Evolutionary conservation across 306 rosid genomes (phyloP).

Genomic region (Prunus dulcis): DNA sequence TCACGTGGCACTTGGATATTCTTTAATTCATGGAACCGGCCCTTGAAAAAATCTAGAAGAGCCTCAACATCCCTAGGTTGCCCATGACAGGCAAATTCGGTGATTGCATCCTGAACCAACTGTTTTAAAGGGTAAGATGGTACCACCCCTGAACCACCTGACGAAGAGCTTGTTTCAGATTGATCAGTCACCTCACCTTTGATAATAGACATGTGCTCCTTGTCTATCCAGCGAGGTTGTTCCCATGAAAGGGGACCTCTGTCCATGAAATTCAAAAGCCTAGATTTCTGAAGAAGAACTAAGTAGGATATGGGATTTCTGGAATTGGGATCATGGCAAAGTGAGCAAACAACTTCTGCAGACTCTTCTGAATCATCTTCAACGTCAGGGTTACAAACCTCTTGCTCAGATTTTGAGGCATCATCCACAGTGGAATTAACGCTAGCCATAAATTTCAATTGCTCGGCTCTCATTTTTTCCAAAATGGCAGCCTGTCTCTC

Average conservation of each 20-base stretch:
- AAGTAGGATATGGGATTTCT: slow-evolving; percentile 66
- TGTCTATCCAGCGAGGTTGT: slow-evolving; percentile 40
- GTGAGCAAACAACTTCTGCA: slow-evolving; percentile 75
- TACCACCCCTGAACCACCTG: slow-evolving; percentile 35
- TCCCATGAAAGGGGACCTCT: slow-evolving; percentile 78
- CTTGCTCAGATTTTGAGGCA: slow-evolving; percentile 48
- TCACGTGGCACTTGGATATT: slow-evolving; percentile 45
- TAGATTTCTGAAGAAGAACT: slow-evolving; percentile 89
- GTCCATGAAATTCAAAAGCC: slow-evolving; percentile 77
- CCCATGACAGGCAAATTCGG: slow-evolving; percentile 48
- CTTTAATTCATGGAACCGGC: slow-evolving; percentile 48
- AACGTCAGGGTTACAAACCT: slow-evolving; percentile 32
- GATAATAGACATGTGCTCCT: slow-evolving; percentile 37
- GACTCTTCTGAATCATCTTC: slow-evolving; percentile 53
- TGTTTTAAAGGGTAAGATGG: slow-evolving; percentile 44
- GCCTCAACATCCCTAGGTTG: slow-evolving; percentile 54
- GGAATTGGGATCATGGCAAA: slow-evolving; percentile 83
- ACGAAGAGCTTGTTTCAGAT: slow-evolving; percentile 31
- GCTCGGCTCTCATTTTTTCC: slow-evolving; percentile 93
- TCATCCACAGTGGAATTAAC: slow-evolving; percentile 54
- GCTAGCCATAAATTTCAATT: slow-evolving; percentile 83
- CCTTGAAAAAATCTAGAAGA: slow-evolving; percentile 49
- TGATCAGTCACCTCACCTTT: slow-evolving; percentile 37
- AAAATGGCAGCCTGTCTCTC: slow-evolving; percentile 93
- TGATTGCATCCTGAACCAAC: slow-evolving; percentile 54